phyloP scores from a whole-genome alignment of 352 stramenopile genomes.

The Phytopythium boreale region DNA sequence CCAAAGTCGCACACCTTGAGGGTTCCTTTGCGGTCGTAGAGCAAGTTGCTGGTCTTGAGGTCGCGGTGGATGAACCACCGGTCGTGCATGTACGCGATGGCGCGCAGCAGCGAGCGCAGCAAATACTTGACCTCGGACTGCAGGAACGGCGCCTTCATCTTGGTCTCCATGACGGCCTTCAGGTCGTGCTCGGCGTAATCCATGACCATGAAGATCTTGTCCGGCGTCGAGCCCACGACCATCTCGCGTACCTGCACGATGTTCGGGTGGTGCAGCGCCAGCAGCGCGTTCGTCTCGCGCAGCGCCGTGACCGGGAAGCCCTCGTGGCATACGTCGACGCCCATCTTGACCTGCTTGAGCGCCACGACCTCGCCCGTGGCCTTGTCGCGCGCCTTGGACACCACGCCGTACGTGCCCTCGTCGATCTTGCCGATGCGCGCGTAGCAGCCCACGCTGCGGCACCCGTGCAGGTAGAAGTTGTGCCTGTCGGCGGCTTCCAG shows the following conservation, averaged over 20 bases:
- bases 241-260: conserved; percentile 87
- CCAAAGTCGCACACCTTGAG: conserved; percentile 89
- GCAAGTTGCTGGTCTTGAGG: conserved; percentile 97
- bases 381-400: conserved; percentile 93
- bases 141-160: conserved; percentile 80
- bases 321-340: conserved; percentile 65
- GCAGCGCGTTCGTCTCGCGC: conserved; percentile 83
- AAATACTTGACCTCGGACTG: conserved; percentile 94
- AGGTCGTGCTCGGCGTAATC: conserved; percentile 88
- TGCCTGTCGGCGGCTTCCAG: conserved; percentile 20
- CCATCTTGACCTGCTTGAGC: conserved; percentile 90
- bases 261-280: conserved; percentile 82
- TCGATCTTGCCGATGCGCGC: conserved; percentile 92
- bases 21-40: conserved; percentile 87
- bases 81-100: conserved; percentile 89
- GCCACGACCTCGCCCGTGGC: conserved; percentile 91
- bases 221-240: conserved; percentile 82
- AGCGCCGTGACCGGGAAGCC: conserved; percentile 84
- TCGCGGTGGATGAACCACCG: conserved; percentile 95
- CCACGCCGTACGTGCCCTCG: conserved; percentile 96
- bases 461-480: conserved; percentile 85
- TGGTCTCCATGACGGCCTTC: conserved; percentile 81
- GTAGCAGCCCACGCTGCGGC: conserved; percentile 94
- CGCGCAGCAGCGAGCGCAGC: conserved; percentile 90
- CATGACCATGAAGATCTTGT: conserved; percentile 93